Conservation (phyloP, 345 rosid species). For the Garcia nutans region DNA sequence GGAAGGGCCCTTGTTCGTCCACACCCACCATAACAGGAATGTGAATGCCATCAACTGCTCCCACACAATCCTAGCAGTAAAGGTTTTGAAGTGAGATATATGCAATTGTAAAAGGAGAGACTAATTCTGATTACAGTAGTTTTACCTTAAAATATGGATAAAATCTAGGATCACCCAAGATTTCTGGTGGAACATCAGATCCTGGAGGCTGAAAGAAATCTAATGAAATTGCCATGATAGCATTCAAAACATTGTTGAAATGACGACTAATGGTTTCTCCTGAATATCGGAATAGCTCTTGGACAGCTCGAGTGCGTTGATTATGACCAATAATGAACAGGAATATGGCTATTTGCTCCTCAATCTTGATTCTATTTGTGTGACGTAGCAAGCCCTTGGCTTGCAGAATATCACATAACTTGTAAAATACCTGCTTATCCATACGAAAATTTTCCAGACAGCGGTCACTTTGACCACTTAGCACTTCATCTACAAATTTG, state of each 20-base stretch:
- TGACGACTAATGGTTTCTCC: conserved; percentile 96
- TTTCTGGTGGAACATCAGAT: conserved; percentile 47
- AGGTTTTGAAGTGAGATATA: conserved; percentile 21
- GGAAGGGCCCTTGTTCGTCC: conserved; percentile 92
- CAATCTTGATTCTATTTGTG: conserved; percentile 82
- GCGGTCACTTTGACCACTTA: conserved; percentile 56
- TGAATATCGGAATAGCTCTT: conserved; percentile 68
- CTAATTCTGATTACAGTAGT: conserved; percentile 1
- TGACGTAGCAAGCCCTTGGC: conserved; percentile 77
- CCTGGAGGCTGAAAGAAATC: conserved; percentile 68
- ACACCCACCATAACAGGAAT: conserved; percentile 87
- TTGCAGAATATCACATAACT: conserved; percentile 72
- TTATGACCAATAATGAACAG: conserved; percentile 83
- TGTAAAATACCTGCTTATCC: conserved; percentile 84
- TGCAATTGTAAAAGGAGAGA: neutral
- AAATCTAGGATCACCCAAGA: conserved; percentile 47
- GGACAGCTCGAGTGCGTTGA: conserved; percentile 84
- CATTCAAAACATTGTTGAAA: conserved; percentile 87
- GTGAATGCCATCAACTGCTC: conserved; percentile 81
- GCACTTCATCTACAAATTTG: conserved; percentile 78
- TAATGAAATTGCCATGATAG: conserved; percentile 63
- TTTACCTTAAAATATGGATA: conserved; percentile 77
- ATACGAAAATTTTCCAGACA: conserved; percentile 84
- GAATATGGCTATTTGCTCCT: conserved; percentile 87
- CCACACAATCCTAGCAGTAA: conserved; percentile 63